Conservation (phyloP, 2,329 filamentous ascomycete species). For the Verticillium zaregamsianum region DNA sequence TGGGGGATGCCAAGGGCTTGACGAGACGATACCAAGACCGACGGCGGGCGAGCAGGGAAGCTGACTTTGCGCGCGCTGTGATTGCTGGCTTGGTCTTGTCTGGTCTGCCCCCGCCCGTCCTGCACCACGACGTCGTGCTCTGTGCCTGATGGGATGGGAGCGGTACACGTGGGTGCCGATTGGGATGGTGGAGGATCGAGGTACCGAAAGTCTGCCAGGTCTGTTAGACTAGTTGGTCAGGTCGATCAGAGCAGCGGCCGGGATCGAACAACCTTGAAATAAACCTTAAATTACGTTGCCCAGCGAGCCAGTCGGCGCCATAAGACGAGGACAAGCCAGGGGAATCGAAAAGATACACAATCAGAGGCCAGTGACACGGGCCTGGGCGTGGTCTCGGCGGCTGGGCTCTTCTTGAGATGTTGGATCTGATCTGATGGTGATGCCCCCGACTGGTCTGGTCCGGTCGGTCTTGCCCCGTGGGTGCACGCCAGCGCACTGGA, state of each 20-base stretch:
- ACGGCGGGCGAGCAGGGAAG: not conserved
- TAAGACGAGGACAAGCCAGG: not conserved
- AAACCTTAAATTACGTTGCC: not conserved
- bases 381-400: not conserved
- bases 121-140: not conserved
- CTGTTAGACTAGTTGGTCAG: too few species aligned
- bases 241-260: not conserved
- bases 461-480: not conserved
- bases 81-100: not conserved
- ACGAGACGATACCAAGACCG: not conserved
- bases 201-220: not conserved
- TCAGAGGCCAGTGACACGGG: not conserved
- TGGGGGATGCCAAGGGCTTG: conserved; percentile 1
- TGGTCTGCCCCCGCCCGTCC: not conserved
- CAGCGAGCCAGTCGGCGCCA: not conserved
- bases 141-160: not conserved
- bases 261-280: not conserved
- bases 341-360: not conserved
- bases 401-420: not conserved
- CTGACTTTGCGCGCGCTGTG: not conserved
- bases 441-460: not conserved
- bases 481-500: not conserved
- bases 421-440: not conserved
- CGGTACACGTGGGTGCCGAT: not conserved
- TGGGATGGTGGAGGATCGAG: not conserved